A percentile compares a stretch with the other conserved stretches of the same genome.
These are phyloP conservation scores for Lobosporangium transversale DNA, from an alignment of 192 early-diverging fungal genomes.

Conservation along the genomic window DNA sequence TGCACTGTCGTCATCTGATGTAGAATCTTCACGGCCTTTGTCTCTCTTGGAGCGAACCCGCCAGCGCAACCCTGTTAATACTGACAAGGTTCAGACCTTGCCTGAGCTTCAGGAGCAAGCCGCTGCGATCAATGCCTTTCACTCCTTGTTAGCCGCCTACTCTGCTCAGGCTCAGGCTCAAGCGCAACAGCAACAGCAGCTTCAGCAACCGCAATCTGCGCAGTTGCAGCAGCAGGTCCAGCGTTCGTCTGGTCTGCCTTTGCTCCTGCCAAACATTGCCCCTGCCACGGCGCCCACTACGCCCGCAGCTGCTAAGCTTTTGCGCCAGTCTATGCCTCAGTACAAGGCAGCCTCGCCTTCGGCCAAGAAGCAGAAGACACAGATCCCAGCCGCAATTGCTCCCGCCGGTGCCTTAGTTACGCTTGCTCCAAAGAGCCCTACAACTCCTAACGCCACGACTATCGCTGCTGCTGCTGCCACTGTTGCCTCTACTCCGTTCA, in stretches of 20 bases:
- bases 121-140: constrained; percentile 55
- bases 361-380: constrained; percentile 31
- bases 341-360: constrained; percentile 33
- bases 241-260: constrained; percentile 37
- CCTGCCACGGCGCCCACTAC: constrained; percentile 58
- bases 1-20: too few relatives aligned
- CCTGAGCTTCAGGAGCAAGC: constrained; percentile 52
- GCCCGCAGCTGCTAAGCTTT: constrained; percentile 57
- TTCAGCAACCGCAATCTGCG: constrained; percentile 55
- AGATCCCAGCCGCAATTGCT: constrained; percentile 15
- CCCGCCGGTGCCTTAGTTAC: constrained; percentile 11
- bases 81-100: constrained; percentile 21
- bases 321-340: constrained; percentile 53
- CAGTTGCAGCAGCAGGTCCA: constrained; percentile 43
- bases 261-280: constrained; percentile 55
- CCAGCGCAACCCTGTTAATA: constrained; percentile 42
- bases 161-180: constrained; percentile 51
- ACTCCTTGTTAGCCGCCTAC: constrained; percentile 53
- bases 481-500: background rate
- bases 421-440: constrained; percentile 49
- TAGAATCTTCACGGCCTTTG: constrained; percentile 45
- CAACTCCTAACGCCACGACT: constrained; percentile 32
- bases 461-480: constrained; percentile 23
- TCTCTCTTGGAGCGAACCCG: constrained; percentile 52
- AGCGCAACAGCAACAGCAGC: constrained; percentile 55